Percentiles rank a stretch among this genome's conserved stretches.
phyloP scores from a whole-genome alignment of 1,139 yeast species.

The Blastobotrys proliferans region DNA sequence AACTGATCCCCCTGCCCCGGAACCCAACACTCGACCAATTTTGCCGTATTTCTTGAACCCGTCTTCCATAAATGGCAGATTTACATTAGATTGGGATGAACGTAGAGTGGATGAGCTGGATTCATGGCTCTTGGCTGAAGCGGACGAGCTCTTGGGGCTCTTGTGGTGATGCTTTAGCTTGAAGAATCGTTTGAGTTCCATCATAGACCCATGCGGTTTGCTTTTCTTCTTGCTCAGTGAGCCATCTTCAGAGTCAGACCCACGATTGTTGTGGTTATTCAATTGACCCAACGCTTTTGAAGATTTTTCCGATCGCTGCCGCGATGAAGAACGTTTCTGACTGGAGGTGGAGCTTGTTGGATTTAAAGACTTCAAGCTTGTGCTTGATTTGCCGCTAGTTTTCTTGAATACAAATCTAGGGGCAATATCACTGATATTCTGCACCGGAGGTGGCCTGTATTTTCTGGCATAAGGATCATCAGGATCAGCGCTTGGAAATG shows the following conservation, averaged over 20 bases:
- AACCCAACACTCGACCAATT: constrained; percentile 84
- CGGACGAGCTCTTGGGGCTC: constrained; percentile 14
- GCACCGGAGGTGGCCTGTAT: constrained; percentile 31
- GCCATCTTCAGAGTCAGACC: constrained; percentile 15
- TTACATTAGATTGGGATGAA: constrained; percentile 17
- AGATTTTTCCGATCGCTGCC: constrained; percentile 8
- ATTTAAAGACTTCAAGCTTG: constrained; percentile 15
- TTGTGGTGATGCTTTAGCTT: constrained; percentile 20
- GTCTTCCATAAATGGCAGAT: constrained; percentile 39
- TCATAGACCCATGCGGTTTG: constrained; percentile 34
- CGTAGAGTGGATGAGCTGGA: background rate
- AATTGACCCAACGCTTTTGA: constrained; percentile 7
- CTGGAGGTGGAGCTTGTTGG: background rate
- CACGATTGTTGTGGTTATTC: constrained; percentile 7
- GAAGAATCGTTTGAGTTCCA: constrained; percentile 40
- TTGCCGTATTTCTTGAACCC: constrained; percentile 75
- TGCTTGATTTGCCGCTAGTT: constrained; percentile 10
- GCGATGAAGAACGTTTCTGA: constrained; percentile 2
- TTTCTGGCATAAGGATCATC: constrained; percentile 36
- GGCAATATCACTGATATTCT: constrained; percentile 31
- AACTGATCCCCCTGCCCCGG: constrained; percentile 98
- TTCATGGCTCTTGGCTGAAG: constrained; percentile 10
- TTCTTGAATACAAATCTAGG: constrained; percentile 36
- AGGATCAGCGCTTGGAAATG: constrained; percentile 27
- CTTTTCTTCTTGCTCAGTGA: constrained; percentile 8